Evolutionary conservation across 441 rosid species (phyloP), one percentile per base, ranked within the genome.

Genomic region (Aleurites moluccanus): DNA sequence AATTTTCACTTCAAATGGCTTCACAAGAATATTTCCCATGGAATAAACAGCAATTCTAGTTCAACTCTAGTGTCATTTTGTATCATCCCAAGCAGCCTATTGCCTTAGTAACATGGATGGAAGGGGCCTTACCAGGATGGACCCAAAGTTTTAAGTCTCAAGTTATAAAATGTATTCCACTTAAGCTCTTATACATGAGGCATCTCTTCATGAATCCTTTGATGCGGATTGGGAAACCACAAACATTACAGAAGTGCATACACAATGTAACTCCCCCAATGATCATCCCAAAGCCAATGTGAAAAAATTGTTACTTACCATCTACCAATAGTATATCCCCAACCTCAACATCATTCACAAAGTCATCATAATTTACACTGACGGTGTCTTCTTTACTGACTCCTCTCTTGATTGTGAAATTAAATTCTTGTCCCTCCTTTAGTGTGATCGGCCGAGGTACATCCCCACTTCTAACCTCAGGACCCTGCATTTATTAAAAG

Each of bases 391-490:
- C 83, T 8, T 85, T 83, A 74, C 91, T 78, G 76, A 95, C 89
- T 61, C 97, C 97, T 85, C 99, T 86, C 79, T 77, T 85, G 74
- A 91, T 91, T 0, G 97, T 93, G 76, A 95, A 95, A 78, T 88
- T 95, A 78, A 95, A 95, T 74, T 93, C 96, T 70, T 91, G 96
- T 35, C 99, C 99, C 79, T 87, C 93, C 77, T 89, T 69, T 0
- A 95, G 88, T 49, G 75, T 66, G 40, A 95, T 88, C 33, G 99
- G 99, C 73, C 81, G 89, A 72, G 98, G 98, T 57, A 91, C 91
- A 80, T 95, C 99, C 30, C 99, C 98, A 66, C 99, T 95, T 87
- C 99, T 86, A 77, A 95, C 99, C 87, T 95, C 99, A 79, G 99
- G 99, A 69, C 97, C 99, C 97, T 95, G 81, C 59, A 69, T 53